These are phyloP conservation scores for Komagataella populi DNA, from an alignment of 805 yeast genomes.

Conservation along the genomic window DNA sequence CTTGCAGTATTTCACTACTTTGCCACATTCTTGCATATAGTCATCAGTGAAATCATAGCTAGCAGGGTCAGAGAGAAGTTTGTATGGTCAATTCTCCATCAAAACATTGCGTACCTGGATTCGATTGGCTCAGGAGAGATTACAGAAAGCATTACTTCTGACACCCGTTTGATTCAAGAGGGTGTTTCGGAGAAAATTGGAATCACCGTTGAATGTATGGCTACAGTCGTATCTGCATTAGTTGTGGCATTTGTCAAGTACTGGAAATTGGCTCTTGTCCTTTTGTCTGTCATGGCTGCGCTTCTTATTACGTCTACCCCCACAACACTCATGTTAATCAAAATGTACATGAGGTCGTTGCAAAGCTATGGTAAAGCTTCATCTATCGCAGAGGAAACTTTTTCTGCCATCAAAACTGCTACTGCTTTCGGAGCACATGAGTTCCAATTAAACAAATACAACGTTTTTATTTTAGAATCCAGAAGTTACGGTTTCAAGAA, in stretches of 20 bases:
- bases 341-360: constrained; percentile 34
- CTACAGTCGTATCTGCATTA: constrained; percentile 39
- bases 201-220: constrained; percentile 20
- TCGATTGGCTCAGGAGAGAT: constrained; percentile 27
- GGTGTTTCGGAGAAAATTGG: constrained; percentile 27
- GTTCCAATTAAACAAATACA: constrained; percentile 27
- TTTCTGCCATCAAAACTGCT: constrained; percentile 51
- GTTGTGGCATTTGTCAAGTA: constrained; percentile 71
- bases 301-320: constrained; percentile 27
- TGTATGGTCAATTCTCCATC: constrained; percentile 20
- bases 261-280: constrained; percentile 81
- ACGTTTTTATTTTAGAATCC: constrained; percentile 25
- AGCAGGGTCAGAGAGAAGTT: constrained; percentile 20
- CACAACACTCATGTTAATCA: constrained; percentile 35
- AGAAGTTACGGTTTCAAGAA: constrained; percentile 17
- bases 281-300: constrained; percentile 48
- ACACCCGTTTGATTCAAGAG: constrained; percentile 24
- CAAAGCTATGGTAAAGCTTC: constrained; percentile 47
- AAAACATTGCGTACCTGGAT: constrained; percentile 26
- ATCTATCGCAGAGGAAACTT: constrained; percentile 38
- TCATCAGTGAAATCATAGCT: constrained; percentile 24
- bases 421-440: constrained; percentile 22
- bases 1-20: constrained; percentile 15
- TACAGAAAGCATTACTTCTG: constrained; percentile 25
- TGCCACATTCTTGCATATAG: constrained; percentile 20